Percentiles rank a stretch among this genome's conserved stretches.
These are phyloP conservation scores for Plasmodium gonderi DNA, from an alignment of 169 alveolate species.

Conservation along the genomic window DNA sequence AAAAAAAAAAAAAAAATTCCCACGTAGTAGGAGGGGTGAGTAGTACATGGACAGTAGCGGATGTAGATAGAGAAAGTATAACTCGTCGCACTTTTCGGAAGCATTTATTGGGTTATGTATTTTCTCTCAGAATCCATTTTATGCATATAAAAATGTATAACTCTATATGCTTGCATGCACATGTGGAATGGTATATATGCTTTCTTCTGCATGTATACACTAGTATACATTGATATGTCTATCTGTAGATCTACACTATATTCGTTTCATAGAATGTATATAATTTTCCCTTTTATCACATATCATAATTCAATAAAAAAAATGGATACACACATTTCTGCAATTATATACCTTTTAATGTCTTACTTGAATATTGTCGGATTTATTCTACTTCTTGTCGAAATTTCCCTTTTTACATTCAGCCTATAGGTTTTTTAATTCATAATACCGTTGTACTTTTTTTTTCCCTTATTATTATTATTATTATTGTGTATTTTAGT, in stretches of 20 bases:
- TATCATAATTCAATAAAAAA: neutral
- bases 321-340: neutral
- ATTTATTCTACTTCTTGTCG: neutral
- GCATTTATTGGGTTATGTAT: neutral
- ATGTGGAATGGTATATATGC: neutral
- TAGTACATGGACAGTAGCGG: too few relatives aligned
- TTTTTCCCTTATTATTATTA: neutral
- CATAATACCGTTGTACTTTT: neutral
- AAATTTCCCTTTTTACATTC: neutral
- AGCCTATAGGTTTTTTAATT: neutral
- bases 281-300: neutral
- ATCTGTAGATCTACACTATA: neutral
- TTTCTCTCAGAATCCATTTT: neutral
- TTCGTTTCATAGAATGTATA: neutral
- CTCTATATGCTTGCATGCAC: neutral
- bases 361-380: neutral
- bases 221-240: neutral
- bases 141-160: neutral
- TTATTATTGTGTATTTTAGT: neutral
- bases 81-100: too few relatives aligned
- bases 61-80: neutral
- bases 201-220: neutral
- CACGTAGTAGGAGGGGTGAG: neutral
- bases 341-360: neutral
- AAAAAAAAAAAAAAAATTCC: neutral